Evolutionary conservation across 257 asterid species (phyloP), one percentile per base, ranked within the genome.

Genomic region (Nicotiana undulata): DNA sequence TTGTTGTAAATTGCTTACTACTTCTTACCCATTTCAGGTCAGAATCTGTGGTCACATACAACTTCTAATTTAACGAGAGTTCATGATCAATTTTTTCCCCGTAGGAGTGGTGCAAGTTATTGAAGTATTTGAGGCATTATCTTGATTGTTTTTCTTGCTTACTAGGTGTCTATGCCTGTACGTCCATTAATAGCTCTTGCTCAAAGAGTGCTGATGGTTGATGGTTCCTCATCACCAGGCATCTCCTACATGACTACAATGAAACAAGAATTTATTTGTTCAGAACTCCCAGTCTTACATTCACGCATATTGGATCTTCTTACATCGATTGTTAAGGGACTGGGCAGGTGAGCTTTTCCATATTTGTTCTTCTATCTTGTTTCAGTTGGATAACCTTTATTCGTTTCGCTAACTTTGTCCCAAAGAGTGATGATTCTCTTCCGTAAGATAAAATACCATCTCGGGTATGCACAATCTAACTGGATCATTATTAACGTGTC

Each of bases 21-120:
- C 77, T 82, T 78, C 92, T 75, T 94, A 93, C 82, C 94, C 97
- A 68, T 93, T 88, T 85, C 89, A 87, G 97, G 99, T 96, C 85
- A 46, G 55, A 31, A 88, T 77, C 84, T 34, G 60, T 60, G 80
- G 44, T 22, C 81, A 17, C 11, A 49, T 79, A 46, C 81, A 2
- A 46, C 63, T 55, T 79, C 68, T 12, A 22, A n/a, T 75, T 61
- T 51, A 49, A 49, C 49, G 9, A 51, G 75, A 72, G 51, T 51
- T 31, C 52, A 7, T 52, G 34, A 74, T n/a, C 13, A 49, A n/a
- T 7, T 74, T 15, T 13, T 29, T 49, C 24, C 49, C 63, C 12
- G 32, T 53, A 31, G 0, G 0, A 17, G 56, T 76, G 55, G 65
- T 80, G 44, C 52, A 24, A 34, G 61, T 32, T 29, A 46, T 44